Evolutionary conservation across 1,284 basidiomycete genomes (phyloP), one percentile per base, ranked within the genome.

Genomic region (Hemileia vastatrix): DNA sequence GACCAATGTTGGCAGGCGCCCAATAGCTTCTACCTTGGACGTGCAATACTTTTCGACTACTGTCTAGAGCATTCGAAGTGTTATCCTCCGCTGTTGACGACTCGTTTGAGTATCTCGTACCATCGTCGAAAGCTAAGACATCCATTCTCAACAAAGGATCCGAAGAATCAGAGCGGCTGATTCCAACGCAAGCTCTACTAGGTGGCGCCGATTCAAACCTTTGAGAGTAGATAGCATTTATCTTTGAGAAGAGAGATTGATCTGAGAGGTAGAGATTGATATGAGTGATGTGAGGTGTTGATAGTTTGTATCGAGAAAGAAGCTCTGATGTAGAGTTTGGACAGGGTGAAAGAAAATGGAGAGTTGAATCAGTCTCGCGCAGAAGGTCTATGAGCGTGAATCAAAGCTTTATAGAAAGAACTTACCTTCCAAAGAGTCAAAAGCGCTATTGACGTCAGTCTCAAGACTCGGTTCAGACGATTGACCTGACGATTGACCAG

Each of bases 1-100:
- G 95, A 0, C 95, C 95, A 61, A 99, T 98, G 75, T 97, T 98
- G 1, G 95, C 94, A 6, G 95, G 92, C 13, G 94, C 94, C 95
- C 95, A 99, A 75, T 97, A 97, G 73, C 91, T 94, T 59, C 94
- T 75, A 13, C 90, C 83, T 77, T 98, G 95, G 0, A 98, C 93
- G 72, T 99, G 95, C 36, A 98, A 79, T 0, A 87, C 85, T 31
- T 63, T 65, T n/a, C 66, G 33, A 57, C 56, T 40, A 4, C 40
- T 18, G 2, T 19, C 13, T 6, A 50, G n/a, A n/a, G n/a, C n/a
- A n/a, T n/a, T n/a, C n/a, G n/a, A n/a, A n/a, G n/a, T n/a, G n/a
- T n/a, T n/a, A n/a, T n/a, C n/a, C n/a, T n/a, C n/a, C n/a, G n/a
- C n/a, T n/a, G n/a, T n/a, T 57, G 83, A 83, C 36, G 90, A 33